These are phyloP conservation scores for Wakefieldia striispora DNA, from an alignment of 768 basidiomycete genomes.

Conservation along the genomic window DNA sequence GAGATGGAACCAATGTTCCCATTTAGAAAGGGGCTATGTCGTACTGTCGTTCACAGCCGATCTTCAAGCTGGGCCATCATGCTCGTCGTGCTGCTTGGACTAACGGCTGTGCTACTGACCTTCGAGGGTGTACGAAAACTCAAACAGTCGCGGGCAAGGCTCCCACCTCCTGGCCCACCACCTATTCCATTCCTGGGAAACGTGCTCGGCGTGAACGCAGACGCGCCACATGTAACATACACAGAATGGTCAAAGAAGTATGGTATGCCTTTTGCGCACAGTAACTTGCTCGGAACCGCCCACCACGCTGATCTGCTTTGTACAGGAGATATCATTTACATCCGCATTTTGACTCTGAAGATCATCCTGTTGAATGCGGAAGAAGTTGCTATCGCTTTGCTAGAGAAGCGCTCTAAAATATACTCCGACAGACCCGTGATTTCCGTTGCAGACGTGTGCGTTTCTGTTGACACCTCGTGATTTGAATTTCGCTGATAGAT, in stretches of 20 bases:
- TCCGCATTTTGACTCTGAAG: slow-evolving; percentile 38
- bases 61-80: too few relatives aligned
- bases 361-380: slow-evolving; percentile 50
- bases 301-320: too few relatives aligned
- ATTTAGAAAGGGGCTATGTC: too few relatives aligned
- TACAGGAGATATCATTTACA: slow-evolving; percentile 8
- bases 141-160: background rate
- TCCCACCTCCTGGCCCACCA: slow-evolving; percentile 22
- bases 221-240: slow-evolving; percentile 13
- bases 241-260: slow-evolving; percentile 18
- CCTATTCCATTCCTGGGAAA: slow-evolving; percentile 14
- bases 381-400: slow-evolving; percentile 43
- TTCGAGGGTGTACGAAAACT: background rate
- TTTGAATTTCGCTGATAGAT: background rate
- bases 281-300: too few relatives aligned
- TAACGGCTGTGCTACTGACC: slow-evolving; percentile 2
- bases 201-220: slow-evolving; percentile 4
- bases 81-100: background rate
- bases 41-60: too few relatives aligned
- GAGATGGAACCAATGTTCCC: too few relatives aligned
- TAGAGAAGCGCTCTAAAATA: slow-evolving; percentile 50
- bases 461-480: background rate
- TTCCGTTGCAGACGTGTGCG: slow-evolving; percentile 2
- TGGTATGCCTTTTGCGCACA: slow-evolving; percentile 5
- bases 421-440: slow-evolving; percentile 37